A percentile compares a stretch with the other conserved stretches of the same genome.
Conservation (phyloP, 176 grass and related monocot species). For the Aegilops sharonensis region DNA sequence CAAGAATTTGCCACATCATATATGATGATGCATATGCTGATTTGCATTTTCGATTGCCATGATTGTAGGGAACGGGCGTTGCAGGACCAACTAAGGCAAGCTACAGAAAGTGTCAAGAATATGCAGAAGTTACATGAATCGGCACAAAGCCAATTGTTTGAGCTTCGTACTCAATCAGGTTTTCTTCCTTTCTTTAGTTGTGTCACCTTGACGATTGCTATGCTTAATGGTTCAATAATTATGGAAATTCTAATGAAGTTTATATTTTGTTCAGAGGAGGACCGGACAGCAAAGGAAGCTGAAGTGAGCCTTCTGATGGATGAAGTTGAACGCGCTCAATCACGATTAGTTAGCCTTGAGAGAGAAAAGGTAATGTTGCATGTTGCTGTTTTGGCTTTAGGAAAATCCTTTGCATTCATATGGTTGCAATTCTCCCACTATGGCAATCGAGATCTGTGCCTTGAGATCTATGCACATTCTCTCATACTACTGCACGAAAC, state of each 20-base stretch:
- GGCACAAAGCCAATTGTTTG: slow-evolving; percentile 93
- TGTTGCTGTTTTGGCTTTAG: not conserved
- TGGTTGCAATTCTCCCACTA: not conserved
- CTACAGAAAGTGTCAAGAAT: slow-evolving; percentile 96
- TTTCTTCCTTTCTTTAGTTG: slow-evolving; percentile 2
- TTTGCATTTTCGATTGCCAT: slow-evolving; percentile 31
- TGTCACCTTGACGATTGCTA: slow-evolving; percentile 1
- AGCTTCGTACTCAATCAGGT: slow-evolving; percentile 99
- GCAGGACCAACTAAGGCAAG: slow-evolving; percentile 96
- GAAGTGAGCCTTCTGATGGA: slow-evolving; percentile 94
- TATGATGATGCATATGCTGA: not conserved
- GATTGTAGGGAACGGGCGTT: slow-evolving; percentile 69
- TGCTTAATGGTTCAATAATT: not conserved
- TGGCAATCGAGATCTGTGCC: not conserved
- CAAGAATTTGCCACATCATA: not conserved
- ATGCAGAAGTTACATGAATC: slow-evolving; percentile 99
- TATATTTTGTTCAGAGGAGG: slow-evolving; percentile 68
- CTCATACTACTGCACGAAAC: not conserved
- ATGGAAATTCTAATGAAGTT: slow-evolving; percentile 24
- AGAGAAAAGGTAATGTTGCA: slow-evolving; percentile 80
- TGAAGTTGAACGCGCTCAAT: slow-evolving; percentile 96
- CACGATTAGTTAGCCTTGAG: slow-evolving; percentile 91
- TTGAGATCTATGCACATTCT: slow-evolving; percentile 2
- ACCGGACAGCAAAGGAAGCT: slow-evolving; percentile 83
- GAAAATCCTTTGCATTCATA: not conserved